Percentiles rank a stretch among this genome's conserved stretches.
Conservation (phyloP, 1,139 yeast species). For the Trichomonascaceae sp. region DNA sequence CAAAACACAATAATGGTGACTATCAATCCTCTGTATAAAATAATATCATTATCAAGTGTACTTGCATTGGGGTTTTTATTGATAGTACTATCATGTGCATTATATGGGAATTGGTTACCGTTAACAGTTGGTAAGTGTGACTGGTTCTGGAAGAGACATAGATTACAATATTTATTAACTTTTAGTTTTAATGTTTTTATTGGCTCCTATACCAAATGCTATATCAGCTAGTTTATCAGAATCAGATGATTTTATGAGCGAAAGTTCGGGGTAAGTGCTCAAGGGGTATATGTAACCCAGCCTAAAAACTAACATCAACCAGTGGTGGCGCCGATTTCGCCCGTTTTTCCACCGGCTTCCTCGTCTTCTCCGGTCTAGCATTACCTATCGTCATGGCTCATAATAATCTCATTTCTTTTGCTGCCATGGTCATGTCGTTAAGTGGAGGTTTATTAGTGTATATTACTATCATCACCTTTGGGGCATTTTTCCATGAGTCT, state of each 20-base stretch:
- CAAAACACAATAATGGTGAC: constrained; percentile 12
- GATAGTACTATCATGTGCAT: constrained; percentile 70
- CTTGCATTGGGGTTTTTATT: constrained; percentile 73
- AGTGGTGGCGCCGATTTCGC: constrained; percentile 54
- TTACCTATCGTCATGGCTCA: constrained; percentile 64
- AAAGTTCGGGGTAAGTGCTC: constrained; percentile 35
- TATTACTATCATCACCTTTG: constrained; percentile 67
- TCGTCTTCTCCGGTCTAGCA: constrained; percentile 60
- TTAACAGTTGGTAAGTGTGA: constrained; percentile 46
- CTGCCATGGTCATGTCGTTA: constrained; percentile 59
- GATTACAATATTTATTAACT: not conserved
- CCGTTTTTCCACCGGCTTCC: constrained; percentile 59
- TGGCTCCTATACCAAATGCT: constrained; percentile 68
- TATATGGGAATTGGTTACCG: constrained; percentile 76
- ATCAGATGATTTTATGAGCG: constrained; percentile 45
- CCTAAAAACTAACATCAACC: not conserved
- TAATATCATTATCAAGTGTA: constrained; percentile 66
- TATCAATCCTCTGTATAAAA: constrained; percentile 61
- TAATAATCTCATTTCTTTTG: constrained; percentile 49
- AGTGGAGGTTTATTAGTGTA: constrained; percentile 67
- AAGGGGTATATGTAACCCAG: too few relatives aligned
- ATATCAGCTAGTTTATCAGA: constrained; percentile 39
- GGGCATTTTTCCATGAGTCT: constrained; percentile 59
- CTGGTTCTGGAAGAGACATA: not conserved
- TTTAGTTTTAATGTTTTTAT: constrained; percentile 39